Evolutionary conservation across 768 basidiomycete species (phyloP).

Genomic region (Rhodotorula kratochvilovae): DNA sequence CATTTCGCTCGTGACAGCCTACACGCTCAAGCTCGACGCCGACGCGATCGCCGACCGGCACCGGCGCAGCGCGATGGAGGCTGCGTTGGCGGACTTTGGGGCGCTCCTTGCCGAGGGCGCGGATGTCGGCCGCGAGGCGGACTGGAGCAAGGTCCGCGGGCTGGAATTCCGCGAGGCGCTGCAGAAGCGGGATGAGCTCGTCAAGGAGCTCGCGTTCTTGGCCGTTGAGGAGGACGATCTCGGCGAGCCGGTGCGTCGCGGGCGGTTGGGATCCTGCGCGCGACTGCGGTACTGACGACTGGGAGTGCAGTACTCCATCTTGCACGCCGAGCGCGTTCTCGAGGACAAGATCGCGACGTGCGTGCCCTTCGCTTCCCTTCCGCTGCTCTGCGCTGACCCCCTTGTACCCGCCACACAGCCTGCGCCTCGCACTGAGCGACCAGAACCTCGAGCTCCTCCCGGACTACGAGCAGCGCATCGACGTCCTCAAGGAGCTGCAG

Average conservation of each 20-base stretch:
- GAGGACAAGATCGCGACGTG: constrained; percentile 62
- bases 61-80: constrained; percentile 60
- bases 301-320: constrained; percentile 60
- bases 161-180: constrained; percentile 87
- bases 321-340: constrained; percentile 73
- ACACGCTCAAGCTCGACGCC: constrained; percentile 68
- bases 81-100: constrained; percentile 52
- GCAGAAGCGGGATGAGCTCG: constrained; percentile 57
- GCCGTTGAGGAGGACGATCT: constrained; percentile 53
- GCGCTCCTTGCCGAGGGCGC: constrained; percentile 49
- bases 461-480: constrained; percentile 91
- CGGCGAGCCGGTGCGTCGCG: constrained; percentile 69
- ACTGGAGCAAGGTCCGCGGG: constrained; percentile 76
- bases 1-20: constrained; percentile 68
- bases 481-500: constrained; percentile 80
- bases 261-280: too few species aligned
- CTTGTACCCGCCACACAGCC: constrained; percentile 40
- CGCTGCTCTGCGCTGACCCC: background rate
- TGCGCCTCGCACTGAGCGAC: constrained; percentile 85
- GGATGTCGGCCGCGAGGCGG: constrained; percentile 57
- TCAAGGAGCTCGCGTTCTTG: constrained; percentile 51
- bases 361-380: background rate
- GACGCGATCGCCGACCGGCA: constrained; percentile 65
- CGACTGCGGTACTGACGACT: constrained; percentile 29
- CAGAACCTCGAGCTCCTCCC: constrained; percentile 94